Percentiles rank a stretch among this genome's conserved stretches.
Conservation (phyloP, 495 filamentous ascomycete species). For the Trichoderma asperelloides region DNA sequence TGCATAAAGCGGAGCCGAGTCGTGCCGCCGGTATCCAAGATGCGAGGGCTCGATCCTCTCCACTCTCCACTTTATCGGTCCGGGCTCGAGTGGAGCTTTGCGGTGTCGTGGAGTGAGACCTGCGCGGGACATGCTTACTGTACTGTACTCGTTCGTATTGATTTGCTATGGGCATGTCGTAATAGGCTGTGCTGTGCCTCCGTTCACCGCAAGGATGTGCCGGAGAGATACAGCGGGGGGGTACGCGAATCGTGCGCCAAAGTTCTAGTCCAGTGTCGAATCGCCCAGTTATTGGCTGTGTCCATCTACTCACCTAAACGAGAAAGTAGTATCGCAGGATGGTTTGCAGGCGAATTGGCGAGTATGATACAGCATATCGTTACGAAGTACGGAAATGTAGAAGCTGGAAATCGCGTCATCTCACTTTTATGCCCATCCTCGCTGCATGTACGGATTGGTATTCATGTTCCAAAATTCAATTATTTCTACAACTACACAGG, state of each 20-base stretch:
- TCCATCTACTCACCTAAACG: background rate
- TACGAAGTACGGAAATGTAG: too few relatives aligned
- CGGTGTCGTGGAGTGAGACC: background rate
- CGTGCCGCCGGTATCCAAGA: background rate
- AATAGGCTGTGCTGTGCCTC: too few relatives aligned
- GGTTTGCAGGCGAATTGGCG: too few relatives aligned
- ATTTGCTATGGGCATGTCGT: too few relatives aligned
- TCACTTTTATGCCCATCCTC: background rate
- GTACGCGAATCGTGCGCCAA: too few relatives aligned
- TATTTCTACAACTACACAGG: background rate
- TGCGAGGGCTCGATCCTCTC: background rate
- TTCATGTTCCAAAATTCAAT: background rate
- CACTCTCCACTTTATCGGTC: background rate
- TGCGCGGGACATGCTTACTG: background rate
- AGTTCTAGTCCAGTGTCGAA: too few relatives aligned
- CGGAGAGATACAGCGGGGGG: too few relatives aligned
- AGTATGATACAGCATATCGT: too few relatives aligned
- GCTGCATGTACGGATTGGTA: background rate
- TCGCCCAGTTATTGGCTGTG: too few relatives aligned
- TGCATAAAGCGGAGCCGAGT: background rate
- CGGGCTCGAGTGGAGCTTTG: background rate
- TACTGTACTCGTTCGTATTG: background rate
- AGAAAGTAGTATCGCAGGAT: background rate
- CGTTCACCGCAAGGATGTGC: too few relatives aligned
- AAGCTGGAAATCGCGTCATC: too few relatives aligned